These are phyloP conservation scores for Fusarium equiseti DNA, from an alignment of 2,329 filamentous ascomycete species.

Conservation along the genomic window DNA sequence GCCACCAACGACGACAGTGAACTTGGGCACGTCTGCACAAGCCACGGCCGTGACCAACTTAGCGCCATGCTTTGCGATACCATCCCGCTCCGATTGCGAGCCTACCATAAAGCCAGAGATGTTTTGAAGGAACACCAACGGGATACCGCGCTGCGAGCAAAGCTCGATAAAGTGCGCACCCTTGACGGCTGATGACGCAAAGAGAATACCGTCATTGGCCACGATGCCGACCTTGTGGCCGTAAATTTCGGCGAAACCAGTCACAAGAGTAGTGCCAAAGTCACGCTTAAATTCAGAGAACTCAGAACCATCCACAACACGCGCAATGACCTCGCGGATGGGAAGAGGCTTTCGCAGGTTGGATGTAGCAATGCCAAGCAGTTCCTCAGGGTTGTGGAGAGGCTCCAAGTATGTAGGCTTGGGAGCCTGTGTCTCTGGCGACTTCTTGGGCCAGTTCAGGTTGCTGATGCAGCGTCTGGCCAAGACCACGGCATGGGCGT, in stretches of 20 bases:
- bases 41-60: slow-evolving; percentile 97
- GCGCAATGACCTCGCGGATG: slow-evolving; percentile 90
- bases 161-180: slow-evolving; percentile 98
- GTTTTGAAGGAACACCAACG: slow-evolving; percentile 94
- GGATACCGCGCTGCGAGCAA: slow-evolving; percentile 89
- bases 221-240: slow-evolving; percentile 92
- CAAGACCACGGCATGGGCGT: slow-evolving; percentile 89
- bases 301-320: slow-evolving; percentile 89
- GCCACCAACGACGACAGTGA: slow-evolving; percentile 94
- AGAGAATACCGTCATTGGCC: slow-evolving; percentile 95
- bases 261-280: slow-evolving; percentile 90
- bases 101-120: slow-evolving; percentile 99
- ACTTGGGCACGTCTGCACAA: slow-evolving; percentile 94
- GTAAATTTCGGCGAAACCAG: slow-evolving; percentile 90
- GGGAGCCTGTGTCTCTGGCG: slow-evolving; percentile 54
- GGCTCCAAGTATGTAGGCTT: slow-evolving; percentile 74
- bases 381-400: slow-evolving; percentile 81
- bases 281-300: slow-evolving; percentile 96
- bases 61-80: slow-evolving; percentile 97
- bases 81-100: slow-evolving; percentile 88
- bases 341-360: slow-evolving; percentile 89
- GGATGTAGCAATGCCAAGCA: slow-evolving; percentile 89
- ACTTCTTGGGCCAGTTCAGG: slow-evolving; percentile 82
- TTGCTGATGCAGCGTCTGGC: slow-evolving; percentile 87
- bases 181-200: slow-evolving; percentile 89